Conservation (phyloP, 108 stramenopile species). For the Pinguiococcus pyrenoidosus region DNA sequence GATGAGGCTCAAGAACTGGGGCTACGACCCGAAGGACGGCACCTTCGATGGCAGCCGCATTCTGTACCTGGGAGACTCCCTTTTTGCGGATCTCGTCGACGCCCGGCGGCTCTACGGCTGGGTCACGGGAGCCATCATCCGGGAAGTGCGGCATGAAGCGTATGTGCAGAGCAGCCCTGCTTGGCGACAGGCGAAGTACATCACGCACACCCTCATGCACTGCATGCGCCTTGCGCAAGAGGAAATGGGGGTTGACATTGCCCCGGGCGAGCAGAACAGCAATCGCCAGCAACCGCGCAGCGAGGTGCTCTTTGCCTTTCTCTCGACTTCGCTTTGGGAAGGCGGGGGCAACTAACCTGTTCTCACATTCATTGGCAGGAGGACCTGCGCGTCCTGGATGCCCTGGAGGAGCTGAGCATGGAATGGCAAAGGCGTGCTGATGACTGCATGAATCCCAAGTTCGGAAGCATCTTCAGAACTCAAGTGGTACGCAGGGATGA, state of each 20-base stretch:
- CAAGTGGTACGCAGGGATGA: neutral
- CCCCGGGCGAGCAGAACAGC: neutral
- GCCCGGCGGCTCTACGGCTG: constrained; percentile 54
- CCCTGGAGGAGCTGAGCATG: constrained; percentile 9
- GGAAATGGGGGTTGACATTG: constrained; percentile 3
- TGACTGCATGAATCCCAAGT: constrained; percentile 24
- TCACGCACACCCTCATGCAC: constrained; percentile 9
- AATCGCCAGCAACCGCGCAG: neutral
- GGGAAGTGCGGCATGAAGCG: constrained; percentile 33
- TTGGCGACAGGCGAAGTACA: constrained; percentile 4
- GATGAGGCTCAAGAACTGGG: constrained; percentile 20
- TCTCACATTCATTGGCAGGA: constrained; percentile 14
- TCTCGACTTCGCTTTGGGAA: neutral
- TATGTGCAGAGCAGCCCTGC: constrained; percentile 24
- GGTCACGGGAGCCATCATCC: constrained; percentile 37
- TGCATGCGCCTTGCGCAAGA: constrained; percentile 21
- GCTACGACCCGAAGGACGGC: no score
- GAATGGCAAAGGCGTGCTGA: constrained; percentile 11
- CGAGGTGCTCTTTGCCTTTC: no score
- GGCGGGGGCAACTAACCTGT: neutral
- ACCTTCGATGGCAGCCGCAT: constrained; percentile 55
- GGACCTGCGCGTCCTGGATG: constrained; percentile 18
- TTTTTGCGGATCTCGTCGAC: constrained; percentile 94
- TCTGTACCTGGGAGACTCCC: constrained; percentile 84
- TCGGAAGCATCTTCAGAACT: constrained; percentile 33